Evolutionary conservation across 257 asterid genomes (phyloP).

Genomic region (Primulina huaijiensis): DNA sequence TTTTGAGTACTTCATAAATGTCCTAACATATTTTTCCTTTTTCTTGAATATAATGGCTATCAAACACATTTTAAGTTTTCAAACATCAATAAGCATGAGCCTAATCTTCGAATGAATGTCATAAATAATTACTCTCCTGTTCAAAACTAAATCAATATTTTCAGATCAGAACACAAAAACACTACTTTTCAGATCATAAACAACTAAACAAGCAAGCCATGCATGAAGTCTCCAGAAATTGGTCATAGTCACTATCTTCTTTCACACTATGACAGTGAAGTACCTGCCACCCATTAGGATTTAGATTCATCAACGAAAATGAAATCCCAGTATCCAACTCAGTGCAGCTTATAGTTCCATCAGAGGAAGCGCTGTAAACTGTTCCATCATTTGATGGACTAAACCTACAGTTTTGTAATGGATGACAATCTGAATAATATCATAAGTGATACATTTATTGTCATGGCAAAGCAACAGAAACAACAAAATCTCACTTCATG

Average conservation of each 20-base stretch:
- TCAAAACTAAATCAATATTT: background rate
- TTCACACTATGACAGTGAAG: background rate
- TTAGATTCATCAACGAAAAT: constrained; percentile 64
- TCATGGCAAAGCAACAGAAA: constrained; percentile 11
- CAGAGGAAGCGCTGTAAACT: constrained; percentile 84
- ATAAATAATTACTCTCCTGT: no score
- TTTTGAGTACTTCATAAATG: no score
- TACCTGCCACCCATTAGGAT: constrained; percentile 99
- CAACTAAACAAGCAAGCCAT: background rate
- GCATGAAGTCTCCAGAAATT: background rate
- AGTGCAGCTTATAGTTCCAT: constrained; percentile 86
- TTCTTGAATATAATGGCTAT: no score
- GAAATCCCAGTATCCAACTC: constrained; percentile 94
- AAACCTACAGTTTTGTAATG: constrained; percentile 47
- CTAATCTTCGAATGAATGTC: background rate
- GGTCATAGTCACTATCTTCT: background rate
- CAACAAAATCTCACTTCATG: constrained; percentile 64
- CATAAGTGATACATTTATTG: constrained; percentile 4
- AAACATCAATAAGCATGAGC: background rate
- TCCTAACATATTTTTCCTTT: no score
- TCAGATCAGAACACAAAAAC: no score
- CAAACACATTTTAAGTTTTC: background rate
- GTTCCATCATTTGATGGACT: constrained; percentile 74
- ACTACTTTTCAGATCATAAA: no score
- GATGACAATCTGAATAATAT: constrained; percentile 25